Evolutionary conservation across 2,329 filamentous ascomycete genomes (phyloP).

Genomic region (Elsinoe arachidis): DNA sequence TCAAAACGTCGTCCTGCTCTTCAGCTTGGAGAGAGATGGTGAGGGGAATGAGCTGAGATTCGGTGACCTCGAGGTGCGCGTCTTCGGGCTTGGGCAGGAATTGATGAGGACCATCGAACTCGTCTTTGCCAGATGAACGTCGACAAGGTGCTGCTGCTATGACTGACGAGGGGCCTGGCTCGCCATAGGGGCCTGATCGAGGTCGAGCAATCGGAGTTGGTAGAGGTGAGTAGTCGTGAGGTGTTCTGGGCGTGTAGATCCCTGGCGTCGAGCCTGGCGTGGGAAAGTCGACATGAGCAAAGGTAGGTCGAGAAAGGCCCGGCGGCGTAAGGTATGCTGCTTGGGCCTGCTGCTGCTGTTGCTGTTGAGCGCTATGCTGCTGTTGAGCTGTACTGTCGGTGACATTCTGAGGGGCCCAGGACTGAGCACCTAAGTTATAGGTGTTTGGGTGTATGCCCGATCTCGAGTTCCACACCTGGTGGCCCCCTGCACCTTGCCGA

Average conservation of each 20-base stretch:
- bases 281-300: constrained; percentile 2
- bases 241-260: constrained; percentile 7
- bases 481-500: constrained; percentile 9
- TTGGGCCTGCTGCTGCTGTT: neutral
- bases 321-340: constrained; percentile 1
- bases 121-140: constrained; percentile 71
- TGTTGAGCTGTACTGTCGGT: constrained; percentile 7
- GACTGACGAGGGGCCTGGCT: constrained; percentile 14
- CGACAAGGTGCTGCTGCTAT: constrained; percentile 41
- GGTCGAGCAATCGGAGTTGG: constrained; percentile 12
- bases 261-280: constrained; percentile 8
- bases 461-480: constrained; percentile 12
- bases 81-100: constrained; percentile 65
- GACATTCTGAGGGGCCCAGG: neutral
- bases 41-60: constrained; percentile 70
- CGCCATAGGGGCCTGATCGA: constrained; percentile 7
- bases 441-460: constrained; percentile 10
- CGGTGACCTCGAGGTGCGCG: constrained; percentile 64
- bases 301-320: constrained; percentile 3
- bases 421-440: constrained; percentile 11
- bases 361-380: neutral
- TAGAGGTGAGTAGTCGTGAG: constrained; percentile 12
- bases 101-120: constrained; percentile 82
- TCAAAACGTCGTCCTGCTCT: constrained; percentile 75
- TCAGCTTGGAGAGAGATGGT: constrained; percentile 74